Base-by-base conservation (phyloP, 23 red algal genomes). In the Agarophyton chilense region DNA sequence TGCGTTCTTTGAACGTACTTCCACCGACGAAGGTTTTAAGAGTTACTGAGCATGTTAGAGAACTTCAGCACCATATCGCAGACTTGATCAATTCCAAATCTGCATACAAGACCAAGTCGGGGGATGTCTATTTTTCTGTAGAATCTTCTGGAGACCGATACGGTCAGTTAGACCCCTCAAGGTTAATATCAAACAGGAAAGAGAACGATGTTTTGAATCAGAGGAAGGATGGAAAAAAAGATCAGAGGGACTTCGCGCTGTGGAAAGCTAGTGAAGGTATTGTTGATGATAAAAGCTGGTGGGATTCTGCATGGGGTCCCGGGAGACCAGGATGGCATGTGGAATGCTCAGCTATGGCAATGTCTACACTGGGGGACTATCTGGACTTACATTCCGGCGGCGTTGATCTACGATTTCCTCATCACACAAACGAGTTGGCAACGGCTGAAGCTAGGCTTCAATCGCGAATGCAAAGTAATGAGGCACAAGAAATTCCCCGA, bases 281-380 rank as follows among this genome's bases (percentile, higher is more conserved):
- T 26, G 54, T 8, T 0, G 79, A 16, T 17, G 68, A 47, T 25
- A 88, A 22, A n/a, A 36, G 78, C 14, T 36, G 38, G 18, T 98
- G 96, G 96, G 84, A 92, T 21, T 86, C 86, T 26, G 86, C 82
- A 0, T 98, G 92, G 92, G 83, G 94, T 8, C 63, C 73, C n/a
- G 92, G 92, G 19, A 84, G 96, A 61, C 93, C 96, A 54, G 96
- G 96, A 39, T 98, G 96, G 96, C 96, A 98, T 72, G 75, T 98
- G 0, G 96, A 98, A 82, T 98, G 96, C 85, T 87, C 96, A 44
- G 96, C 92, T 10, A 98, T 98, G 96, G 88, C 88, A 43, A 73
- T 81, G 52, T 29, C 64, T 22, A 41, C 77, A 5, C 31, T 81
- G 36, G 88, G 88, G 32, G 42, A 55, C 7, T 28, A 63, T 47